These are phyloP conservation scores for Berkeleyomyces rouxiae DNA, from an alignment of 2,329 filamentous ascomycete genomes.

Conservation along the genomic window DNA sequence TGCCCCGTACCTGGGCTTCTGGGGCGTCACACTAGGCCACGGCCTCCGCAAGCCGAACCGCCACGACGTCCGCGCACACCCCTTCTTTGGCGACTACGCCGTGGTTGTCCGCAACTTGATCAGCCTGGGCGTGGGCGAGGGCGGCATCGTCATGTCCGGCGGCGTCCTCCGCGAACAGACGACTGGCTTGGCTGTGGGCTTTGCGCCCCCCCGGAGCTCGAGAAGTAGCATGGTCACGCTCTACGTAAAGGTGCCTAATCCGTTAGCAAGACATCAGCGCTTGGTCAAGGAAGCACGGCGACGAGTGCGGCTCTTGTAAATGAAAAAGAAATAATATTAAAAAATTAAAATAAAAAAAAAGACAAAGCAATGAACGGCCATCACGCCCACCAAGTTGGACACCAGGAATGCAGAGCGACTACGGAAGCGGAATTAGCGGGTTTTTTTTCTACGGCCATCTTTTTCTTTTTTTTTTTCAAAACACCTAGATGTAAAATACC, in stretches of 20 bases:
- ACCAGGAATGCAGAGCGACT: not conserved
- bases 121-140: constrained; percentile 19
- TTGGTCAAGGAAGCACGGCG: not conserved
- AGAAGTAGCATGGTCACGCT: not conserved
- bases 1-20: constrained; percentile 21
- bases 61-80: constrained; percentile 31
- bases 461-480: not conserved
- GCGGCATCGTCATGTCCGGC: constrained; percentile 28
- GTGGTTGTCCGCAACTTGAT: constrained; percentile 26
- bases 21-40: constrained; percentile 44
- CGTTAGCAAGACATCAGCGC: not conserved
- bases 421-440: not conserved
- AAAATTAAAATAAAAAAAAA: not conserved
- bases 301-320: not conserved
- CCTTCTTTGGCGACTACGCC: constrained; percentile 37
- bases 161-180: constrained; percentile 25
- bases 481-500: not conserved
- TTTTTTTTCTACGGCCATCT: not conserved
- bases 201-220: constrained; percentile 13
- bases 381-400: too few relatives aligned
- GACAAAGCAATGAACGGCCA: too few relatives aligned
- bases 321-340: not conserved
- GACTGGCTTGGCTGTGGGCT: constrained; percentile 26
- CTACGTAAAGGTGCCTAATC: not conserved
- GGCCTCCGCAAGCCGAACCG: constrained; percentile 24